phyloP scores from a whole-genome alignment of 2,329 filamentous ascomycete species.

The Bipolaris bicolor region DNA sequence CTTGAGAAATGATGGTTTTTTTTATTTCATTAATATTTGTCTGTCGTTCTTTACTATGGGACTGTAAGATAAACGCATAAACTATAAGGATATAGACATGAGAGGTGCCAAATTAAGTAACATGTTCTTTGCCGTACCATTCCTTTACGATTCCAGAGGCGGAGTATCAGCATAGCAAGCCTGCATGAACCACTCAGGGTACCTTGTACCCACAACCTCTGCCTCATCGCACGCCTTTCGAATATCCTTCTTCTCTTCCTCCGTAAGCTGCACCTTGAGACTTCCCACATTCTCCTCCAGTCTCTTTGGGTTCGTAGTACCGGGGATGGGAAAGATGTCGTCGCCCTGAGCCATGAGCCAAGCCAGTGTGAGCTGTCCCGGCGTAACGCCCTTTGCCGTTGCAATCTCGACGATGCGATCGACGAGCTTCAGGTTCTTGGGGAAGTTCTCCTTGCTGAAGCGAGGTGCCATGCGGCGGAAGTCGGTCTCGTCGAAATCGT shows the following conservation, averaged over 20 bases:
- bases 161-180: slow-evolving; percentile 51
- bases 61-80: not conserved
- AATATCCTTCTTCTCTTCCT: slow-evolving; percentile 39
- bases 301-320: slow-evolving; percentile 44
- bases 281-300: slow-evolving; percentile 42
- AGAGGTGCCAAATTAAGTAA: not conserved
- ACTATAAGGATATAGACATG: not conserved
- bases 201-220: slow-evolving; percentile 50
- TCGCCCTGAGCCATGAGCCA: slow-evolving; percentile 54
- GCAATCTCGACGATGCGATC: slow-evolving; percentile 40
- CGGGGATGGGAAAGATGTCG: slow-evolving; percentile 63
- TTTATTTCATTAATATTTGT: not conserved
- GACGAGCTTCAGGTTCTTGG: slow-evolving; percentile 47
- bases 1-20: not conserved
- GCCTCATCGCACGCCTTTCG: slow-evolving; percentile 45
- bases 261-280: slow-evolving; percentile 34
- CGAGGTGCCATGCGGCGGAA: slow-evolving; percentile 45
- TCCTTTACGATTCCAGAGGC: slow-evolving; percentile 16
- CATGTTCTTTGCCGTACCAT: too few relatives aligned
- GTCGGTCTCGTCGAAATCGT: slow-evolving; percentile 53
- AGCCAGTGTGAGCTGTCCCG: slow-evolving; percentile 62
- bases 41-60: not conserved
- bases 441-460: slow-evolving; percentile 51
- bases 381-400: slow-evolving; percentile 59
- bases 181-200: slow-evolving; percentile 46